Percentiles rank a stretch among this genome's conserved stretches.
These are phyloP conservation scores for Cadophora gregata DNA, from an alignment of 2,329 filamentous ascomycete species.

Conservation along the genomic window DNA sequence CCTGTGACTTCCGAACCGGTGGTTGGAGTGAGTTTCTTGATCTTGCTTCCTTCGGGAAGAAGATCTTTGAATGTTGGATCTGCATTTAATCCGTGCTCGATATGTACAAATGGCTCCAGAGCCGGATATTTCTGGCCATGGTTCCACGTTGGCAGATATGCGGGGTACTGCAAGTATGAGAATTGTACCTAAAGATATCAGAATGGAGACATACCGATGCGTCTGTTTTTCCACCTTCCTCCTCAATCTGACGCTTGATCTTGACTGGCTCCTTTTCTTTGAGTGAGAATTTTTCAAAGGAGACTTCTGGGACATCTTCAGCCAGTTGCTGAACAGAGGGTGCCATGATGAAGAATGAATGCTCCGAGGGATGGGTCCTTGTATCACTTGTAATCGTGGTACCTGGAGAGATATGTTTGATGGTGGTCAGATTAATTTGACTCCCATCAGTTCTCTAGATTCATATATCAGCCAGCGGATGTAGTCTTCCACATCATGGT, in stretches of 20 bases:
- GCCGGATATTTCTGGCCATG: conserved; percentile 66
- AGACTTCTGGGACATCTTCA: conserved; percentile 16
- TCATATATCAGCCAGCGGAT: background rate
- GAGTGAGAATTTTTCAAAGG: conserved; percentile 16
- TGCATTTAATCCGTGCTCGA: conserved; percentile 76
- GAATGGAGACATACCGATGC: conserved; percentile 22
- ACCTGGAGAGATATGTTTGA: no score
- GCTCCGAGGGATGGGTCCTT: background rate
- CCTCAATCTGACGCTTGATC: conserved; percentile 34
- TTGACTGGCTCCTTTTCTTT: conserved; percentile 20
- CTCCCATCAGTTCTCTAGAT: background rate
- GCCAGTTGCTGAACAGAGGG: conserved; percentile 31
- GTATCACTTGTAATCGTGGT: background rate
- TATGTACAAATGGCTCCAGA: conserved; percentile 70
- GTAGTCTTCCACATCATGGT: background rate
- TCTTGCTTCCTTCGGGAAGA: conserved; percentile 55
- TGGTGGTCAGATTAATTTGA: no score
- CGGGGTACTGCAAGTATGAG: conserved; percentile 58
- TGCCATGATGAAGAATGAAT: conserved; percentile 20
- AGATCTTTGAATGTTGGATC: conserved; percentile 72
- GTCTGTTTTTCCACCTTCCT: conserved; percentile 34
- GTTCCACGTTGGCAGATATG: conserved; percentile 76
- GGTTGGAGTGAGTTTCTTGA: conserved; percentile 69
- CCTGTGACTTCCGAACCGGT: conserved; percentile 75
- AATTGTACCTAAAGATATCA: background rate